phyloP scores from a whole-genome alignment of 129 eudicot genomes.

The Apium graveolens region DNA sequence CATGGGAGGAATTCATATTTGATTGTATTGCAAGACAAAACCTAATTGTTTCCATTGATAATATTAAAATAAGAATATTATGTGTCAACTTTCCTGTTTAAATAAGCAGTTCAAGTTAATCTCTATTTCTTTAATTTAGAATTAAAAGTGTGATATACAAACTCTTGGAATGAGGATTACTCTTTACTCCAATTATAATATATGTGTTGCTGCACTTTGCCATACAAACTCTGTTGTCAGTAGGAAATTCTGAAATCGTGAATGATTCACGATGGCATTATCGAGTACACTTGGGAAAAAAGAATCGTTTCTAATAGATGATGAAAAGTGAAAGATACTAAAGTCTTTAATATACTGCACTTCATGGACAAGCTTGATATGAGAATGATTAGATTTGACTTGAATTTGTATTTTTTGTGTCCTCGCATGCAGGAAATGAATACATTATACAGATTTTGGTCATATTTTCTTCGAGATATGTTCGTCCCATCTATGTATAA shows the following conservation, averaged over 20 bases:
- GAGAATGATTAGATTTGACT: neutral
- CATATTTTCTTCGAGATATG: conserved; percentile 68
- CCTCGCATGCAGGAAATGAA: conserved; percentile 82
- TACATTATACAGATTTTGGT: conserved; percentile 93
- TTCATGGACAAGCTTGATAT: neutral
- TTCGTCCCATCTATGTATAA: conserved; percentile 82
- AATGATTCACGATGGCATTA: neutral
- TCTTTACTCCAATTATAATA: neutral
- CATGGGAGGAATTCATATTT: neutral
- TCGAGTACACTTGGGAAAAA: neutral
- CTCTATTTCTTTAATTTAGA: neutral
- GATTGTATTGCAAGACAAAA: neutral
- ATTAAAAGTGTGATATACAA: neutral
- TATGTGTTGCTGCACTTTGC: neutral
- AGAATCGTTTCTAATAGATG: neutral
- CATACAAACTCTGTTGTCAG: neutral
- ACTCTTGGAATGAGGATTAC: neutral
- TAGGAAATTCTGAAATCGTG: neutral
- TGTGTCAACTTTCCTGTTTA: neutral
- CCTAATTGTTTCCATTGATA: neutral
- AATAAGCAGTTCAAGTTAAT: neutral
- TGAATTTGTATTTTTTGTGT: neutral
- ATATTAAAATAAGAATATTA: neutral
- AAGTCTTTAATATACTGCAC: neutral
- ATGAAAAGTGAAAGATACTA: neutral